Percentiles rank a stretch among this genome's conserved stretches.
These are phyloP conservation scores for Aureobasidium sp. DNA, from an alignment of 2,329 filamentous ascomycete genomes.

Conservation along the genomic window DNA sequence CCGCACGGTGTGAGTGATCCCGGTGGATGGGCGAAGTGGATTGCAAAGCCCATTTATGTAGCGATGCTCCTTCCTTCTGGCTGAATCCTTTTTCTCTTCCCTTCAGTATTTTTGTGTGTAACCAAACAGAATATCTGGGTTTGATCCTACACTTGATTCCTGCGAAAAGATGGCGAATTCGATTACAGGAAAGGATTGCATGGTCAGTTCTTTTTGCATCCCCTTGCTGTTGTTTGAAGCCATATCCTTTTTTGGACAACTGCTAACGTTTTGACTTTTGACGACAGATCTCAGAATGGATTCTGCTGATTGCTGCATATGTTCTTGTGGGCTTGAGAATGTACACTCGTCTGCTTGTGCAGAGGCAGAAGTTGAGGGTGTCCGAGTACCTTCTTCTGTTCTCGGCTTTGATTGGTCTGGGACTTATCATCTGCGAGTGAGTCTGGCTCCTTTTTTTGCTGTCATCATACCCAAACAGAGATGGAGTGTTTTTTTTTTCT, in stretches of 20 bases:
- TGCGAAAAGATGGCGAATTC: conserved; percentile 10
- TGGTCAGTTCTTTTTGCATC: neutral
- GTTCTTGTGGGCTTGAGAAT: conserved; percentile 25
- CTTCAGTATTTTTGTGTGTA: neutral
- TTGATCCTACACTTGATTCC: no score
- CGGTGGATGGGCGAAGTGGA: neutral
- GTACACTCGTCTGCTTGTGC: conserved; percentile 27
- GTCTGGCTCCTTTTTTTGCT: neutral
- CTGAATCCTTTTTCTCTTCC: neutral
- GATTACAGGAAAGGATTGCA: conserved; percentile 14
- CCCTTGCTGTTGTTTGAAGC: neutral
- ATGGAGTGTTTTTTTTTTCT: no score
- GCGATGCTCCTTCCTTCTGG: neutral
- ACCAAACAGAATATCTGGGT: no score
- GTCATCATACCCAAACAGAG: no score
- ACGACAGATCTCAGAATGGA: conserved; percentile 19
- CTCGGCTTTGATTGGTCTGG: conserved; percentile 26
- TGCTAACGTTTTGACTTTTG: no score
- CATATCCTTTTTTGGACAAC: no score
- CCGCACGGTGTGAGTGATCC: neutral
- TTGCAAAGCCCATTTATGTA: neutral
- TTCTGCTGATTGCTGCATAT: conserved; percentile 19
- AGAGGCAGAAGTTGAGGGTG: conserved; percentile 24
- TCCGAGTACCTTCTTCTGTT: conserved; percentile 25
- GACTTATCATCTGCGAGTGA: conserved; percentile 27